Conservation (phyloP, 495 filamentous ascomycete species). For the Penicilliopsis zonata region DNA sequence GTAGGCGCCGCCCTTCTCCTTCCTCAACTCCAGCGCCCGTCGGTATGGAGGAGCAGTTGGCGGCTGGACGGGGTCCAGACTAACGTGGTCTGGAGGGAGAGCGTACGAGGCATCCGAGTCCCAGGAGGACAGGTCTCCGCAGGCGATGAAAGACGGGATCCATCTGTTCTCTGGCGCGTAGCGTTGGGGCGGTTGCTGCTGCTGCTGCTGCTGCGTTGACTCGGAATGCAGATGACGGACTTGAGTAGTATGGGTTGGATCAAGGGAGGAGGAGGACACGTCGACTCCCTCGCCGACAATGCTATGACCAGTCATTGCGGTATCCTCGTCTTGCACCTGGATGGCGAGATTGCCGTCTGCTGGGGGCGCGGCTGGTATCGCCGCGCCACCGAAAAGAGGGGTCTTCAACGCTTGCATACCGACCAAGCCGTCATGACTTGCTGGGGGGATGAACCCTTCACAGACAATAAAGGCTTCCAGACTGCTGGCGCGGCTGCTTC, state of each 20-base stretch:
- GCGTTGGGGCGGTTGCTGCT: slow-evolving; percentile 14
- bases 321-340: slow-evolving; percentile 42
- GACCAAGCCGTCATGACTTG: slow-evolving; percentile 15
- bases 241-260: slow-evolving; percentile 10
- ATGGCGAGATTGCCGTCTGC: slow-evolving; percentile 50
- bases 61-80: slow-evolving; percentile 87
- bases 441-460: slow-evolving; percentile 60
- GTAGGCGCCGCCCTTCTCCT: slow-evolving; percentile 64
- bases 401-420: slow-evolving; percentile 31
- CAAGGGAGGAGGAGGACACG: too few relatives aligned
- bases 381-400: slow-evolving; percentile 34
- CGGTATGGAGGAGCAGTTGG: slow-evolving; percentile 95
- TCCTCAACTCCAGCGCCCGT: slow-evolving; percentile 73
- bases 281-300: too few relatives aligned
- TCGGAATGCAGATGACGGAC: slow-evolving; percentile 18
- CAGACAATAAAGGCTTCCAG: slow-evolving; percentile 96
- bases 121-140: slow-evolving; percentile 87
- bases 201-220: slow-evolving; percentile 8
- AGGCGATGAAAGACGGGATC: slow-evolving; percentile 91
- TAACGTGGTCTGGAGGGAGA: slow-evolving; percentile 63
- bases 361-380: slow-evolving; percentile 16
- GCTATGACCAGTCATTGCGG: too few relatives aligned
- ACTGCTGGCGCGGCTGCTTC: slow-evolving; percentile 85
- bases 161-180: slow-evolving; percentile 44
- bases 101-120: slow-evolving; percentile 91